These are phyloP conservation scores for Scheffersomyces stambukii DNA, from an alignment of 1,139 yeast species.

Conservation along the genomic window DNA sequence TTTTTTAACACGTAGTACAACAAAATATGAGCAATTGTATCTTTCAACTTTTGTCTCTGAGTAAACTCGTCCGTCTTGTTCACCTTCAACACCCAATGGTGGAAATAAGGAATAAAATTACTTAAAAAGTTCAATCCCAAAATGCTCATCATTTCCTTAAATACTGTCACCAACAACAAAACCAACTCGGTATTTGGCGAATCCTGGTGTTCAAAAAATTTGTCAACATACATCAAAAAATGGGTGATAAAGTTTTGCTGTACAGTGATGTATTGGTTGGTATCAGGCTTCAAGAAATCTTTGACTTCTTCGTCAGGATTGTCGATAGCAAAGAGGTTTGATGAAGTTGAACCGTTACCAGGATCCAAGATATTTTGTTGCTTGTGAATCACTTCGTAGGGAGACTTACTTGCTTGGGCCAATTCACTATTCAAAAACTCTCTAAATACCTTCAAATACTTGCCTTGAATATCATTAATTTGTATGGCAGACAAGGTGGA, in stretches of 20 bases:
- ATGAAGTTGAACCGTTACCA: slow-evolving; percentile 4
- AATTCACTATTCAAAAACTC: slow-evolving; percentile 34
- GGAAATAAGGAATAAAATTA: slow-evolving; percentile 46
- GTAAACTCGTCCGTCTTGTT: slow-evolving; percentile 11
- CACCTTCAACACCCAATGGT: slow-evolving; percentile 37
- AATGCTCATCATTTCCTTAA: slow-evolving; percentile 26
- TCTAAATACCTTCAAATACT: slow-evolving; percentile 30
- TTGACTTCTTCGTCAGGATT: slow-evolving; percentile 9
- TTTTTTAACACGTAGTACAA: slow-evolving; percentile 22
- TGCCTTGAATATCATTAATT: slow-evolving; percentile 27
- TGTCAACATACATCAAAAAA: slow-evolving; percentile 30
- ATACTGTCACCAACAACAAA: slow-evolving; percentile 19
- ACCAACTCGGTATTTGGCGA: slow-evolving; percentile 20
- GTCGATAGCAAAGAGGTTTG: slow-evolving; percentile 5
- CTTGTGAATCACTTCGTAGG: slow-evolving; percentile 6
- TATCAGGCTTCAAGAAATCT: slow-evolving; percentile 31
- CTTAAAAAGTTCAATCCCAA: slow-evolving; percentile 46
- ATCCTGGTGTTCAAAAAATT: slow-evolving; percentile 23
- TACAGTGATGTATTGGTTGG: slow-evolving; percentile 32
- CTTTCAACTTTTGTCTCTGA: slow-evolving; percentile 18
- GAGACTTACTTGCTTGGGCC: slow-evolving; percentile 6
- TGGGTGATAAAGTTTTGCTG: slow-evolving; percentile 34
- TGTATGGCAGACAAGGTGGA: slow-evolving; percentile 19
- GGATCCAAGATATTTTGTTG: slow-evolving; percentile 8
- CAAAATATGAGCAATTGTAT: slow-evolving; percentile 33